These are phyloP conservation scores for Monosporozyma solicola DNA, from an alignment of 805 yeast species.

Conservation along the genomic window DNA sequence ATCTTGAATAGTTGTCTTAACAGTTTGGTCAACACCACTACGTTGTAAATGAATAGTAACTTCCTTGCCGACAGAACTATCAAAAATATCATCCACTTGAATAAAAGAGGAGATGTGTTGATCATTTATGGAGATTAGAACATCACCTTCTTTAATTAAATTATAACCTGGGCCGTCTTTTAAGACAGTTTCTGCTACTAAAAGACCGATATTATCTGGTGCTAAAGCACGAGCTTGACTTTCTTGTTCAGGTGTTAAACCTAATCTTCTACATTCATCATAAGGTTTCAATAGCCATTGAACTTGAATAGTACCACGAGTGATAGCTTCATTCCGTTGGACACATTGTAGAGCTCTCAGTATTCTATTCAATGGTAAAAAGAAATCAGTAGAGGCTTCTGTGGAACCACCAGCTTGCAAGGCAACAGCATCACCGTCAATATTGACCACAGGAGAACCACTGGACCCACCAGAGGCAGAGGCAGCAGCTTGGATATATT, in stretches of 20 bases:
- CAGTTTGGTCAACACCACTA: slow-evolving; percentile 52
- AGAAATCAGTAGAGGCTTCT: slow-evolving; percentile 89
- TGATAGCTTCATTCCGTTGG: slow-evolving; percentile 48
- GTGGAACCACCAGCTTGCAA: slow-evolving; percentile 91
- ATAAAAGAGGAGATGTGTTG: slow-evolving; percentile 58
- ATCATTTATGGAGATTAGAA: slow-evolving; percentile 64
- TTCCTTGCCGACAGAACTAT: slow-evolving; percentile 52
- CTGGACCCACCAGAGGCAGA: slow-evolving; percentile 93
- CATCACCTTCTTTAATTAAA: slow-evolving; percentile 75
- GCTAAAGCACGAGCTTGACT: slow-evolving; percentile 54
- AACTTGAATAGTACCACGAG: slow-evolving; percentile 87
- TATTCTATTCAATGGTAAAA: slow-evolving; percentile 77
- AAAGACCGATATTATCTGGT: slow-evolving; percentile 68
- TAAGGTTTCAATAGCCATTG: slow-evolving; percentile 83
- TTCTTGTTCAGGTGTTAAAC: slow-evolving; percentile 69
- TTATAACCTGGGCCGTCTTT: slow-evolving; percentile 82
- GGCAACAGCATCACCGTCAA: slow-evolving; percentile 81
- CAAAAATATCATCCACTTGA: slow-evolving; percentile 75
- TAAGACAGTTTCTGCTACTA: slow-evolving; percentile 73
- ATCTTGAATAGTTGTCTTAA: slow-evolving; percentile 55
- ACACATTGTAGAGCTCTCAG: slow-evolving; percentile 70
- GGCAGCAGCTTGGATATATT: slow-evolving; percentile 93
- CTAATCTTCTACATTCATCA: slow-evolving; percentile 84
- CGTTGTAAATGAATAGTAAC: slow-evolving; percentile 58
- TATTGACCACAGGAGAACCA: slow-evolving; percentile 92